Evolutionary conservation across 129 eudicot species (phyloP).

Genomic region (Chrysanthemum lavandulifolium): DNA sequence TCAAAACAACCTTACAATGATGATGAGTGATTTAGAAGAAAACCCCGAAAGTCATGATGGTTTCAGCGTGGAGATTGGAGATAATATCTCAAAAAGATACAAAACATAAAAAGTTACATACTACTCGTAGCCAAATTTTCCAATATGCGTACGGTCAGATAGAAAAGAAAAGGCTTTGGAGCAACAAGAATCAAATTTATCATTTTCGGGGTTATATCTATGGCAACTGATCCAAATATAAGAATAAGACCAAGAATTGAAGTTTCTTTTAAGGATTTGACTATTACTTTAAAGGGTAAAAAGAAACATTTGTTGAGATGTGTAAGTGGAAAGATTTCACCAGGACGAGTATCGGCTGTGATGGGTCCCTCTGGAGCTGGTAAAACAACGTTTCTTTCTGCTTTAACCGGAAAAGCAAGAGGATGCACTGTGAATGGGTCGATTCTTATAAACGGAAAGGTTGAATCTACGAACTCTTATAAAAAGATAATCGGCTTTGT

Average conservation of each 20-base stretch:
- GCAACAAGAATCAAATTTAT: slow-evolving; percentile 55
- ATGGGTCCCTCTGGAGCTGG: slow-evolving; percentile 99
- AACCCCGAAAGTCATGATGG: slow-evolving; percentile 59
- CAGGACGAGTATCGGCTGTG: slow-evolving; percentile 92
- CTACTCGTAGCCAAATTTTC: slow-evolving; percentile 70
- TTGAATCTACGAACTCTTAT: slow-evolving; percentile 64
- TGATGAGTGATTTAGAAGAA: slow-evolving; percentile 67
- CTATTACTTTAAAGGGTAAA: slow-evolving; percentile 86
- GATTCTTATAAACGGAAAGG: slow-evolving; percentile 81
- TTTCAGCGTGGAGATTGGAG: slow-evolving; percentile 59
- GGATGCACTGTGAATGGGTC: slow-evolving; percentile 74
- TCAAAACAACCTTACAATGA: slow-evolving; percentile 46
- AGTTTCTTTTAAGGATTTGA: slow-evolving; percentile 77
- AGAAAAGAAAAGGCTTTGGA: slow-evolving; percentile 85
- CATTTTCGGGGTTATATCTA: slow-evolving; percentile 67
- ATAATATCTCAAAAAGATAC: slow-evolving; percentile 46
- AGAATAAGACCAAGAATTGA: slow-evolving; percentile 67
- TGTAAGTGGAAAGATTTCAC: slow-evolving; percentile 76
- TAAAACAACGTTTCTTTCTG: slow-evolving; percentile 91
- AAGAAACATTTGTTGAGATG: slow-evolving; percentile 72
- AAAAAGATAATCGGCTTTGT: slow-evolving; percentile 91
- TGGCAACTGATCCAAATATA: slow-evolving; percentile 57
- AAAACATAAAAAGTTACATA: slow-evolving; percentile 56
- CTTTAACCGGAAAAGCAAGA: slow-evolving; percentile 81
- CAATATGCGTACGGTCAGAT: slow-evolving; percentile 84